These are phyloP conservation scores for Wallacemonas sp. DNA, from an alignment of 208 protist species.

Conservation along the genomic window DNA sequence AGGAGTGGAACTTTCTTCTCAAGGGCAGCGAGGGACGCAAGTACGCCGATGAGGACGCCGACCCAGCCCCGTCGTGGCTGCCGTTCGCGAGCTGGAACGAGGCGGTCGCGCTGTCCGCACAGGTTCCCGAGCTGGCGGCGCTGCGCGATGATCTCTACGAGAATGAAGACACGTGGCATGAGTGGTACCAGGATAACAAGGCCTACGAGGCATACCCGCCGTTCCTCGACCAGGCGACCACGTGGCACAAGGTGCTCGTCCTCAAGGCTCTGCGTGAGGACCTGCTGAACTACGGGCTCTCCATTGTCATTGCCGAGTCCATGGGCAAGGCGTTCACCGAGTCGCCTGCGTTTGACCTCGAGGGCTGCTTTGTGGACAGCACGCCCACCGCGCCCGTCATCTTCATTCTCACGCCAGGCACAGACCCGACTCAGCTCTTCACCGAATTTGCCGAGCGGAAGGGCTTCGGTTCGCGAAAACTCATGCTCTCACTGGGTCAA, in stretches of 20 bases:
- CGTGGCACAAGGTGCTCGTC: conserved; percentile 88
- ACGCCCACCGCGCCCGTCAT: conserved; percentile 90
- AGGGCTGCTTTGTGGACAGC: conserved; percentile 91
- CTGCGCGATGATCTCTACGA: conserved; percentile 89
- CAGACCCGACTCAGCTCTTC: conserved; percentile 93
- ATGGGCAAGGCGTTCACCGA: conserved; percentile 91
- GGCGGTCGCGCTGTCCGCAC: conserved; percentile 75
- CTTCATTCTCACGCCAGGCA: conserved; percentile 94
- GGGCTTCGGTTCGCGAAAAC: conserved; percentile 85
- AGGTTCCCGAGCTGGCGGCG: conserved; percentile 78
- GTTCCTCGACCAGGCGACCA: conserved; percentile 22
- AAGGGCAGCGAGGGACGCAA: conserved; percentile 80
- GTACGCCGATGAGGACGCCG: conserved; percentile 66
- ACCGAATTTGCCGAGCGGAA: conserved; percentile 92
- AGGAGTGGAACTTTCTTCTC: conserved; percentile 90
- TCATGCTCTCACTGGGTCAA: conserved; percentile 95
- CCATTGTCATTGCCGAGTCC: conserved; percentile 65
- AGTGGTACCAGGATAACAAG: conserved; percentile 85
- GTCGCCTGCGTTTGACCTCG: conserved; percentile 89
- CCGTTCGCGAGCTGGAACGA: conserved; percentile 90
- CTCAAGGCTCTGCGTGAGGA: conserved; percentile 90
- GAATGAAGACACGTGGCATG: conserved; percentile 73
- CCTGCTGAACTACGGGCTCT: conserved; percentile 88
- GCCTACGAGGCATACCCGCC: conserved; percentile 80
- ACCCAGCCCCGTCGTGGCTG: conserved; percentile 90